Evolutionary conservation across 73 alveolate species (phyloP).

Genomic region (Diophrys appendiculata): DNA sequence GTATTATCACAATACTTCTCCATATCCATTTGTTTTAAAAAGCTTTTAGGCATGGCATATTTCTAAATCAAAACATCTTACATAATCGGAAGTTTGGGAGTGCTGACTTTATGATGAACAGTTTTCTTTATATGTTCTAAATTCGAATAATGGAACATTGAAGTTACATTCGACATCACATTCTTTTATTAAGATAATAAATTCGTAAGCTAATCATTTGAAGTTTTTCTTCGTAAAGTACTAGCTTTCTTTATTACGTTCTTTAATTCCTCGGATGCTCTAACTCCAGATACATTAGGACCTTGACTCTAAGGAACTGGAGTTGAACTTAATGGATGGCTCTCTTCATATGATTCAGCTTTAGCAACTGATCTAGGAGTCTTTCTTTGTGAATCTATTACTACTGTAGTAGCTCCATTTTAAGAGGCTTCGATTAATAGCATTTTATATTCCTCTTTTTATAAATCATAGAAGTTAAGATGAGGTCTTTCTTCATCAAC

Average conservation of each 20-base stretch:
- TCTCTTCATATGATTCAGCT: too few relatives aligned
- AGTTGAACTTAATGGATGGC: too few relatives aligned
- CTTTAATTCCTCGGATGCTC: neutral
- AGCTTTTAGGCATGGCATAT: constrained; percentile 16
- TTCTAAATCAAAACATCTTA: neutral
- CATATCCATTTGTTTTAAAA: constrained; percentile 30
- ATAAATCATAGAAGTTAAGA: neutral
- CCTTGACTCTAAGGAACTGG: too few relatives aligned
- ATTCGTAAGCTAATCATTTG: constrained; percentile 12
- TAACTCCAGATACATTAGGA: neutral
- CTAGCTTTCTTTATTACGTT: neutral
- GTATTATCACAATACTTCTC: constrained; percentile 24
- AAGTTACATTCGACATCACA: constrained; percentile 23
- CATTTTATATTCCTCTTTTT: neutral
- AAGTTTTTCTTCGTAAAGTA: neutral
- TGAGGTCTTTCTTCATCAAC: neutral
- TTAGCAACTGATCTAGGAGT: neutral
- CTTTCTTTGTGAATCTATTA: neutral
- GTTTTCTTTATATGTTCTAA: constrained; percentile 26
- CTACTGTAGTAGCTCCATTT: neutral
- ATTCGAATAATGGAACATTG: constrained; percentile 37
- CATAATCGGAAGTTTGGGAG: constrained; percentile 24
- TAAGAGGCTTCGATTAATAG: neutral
- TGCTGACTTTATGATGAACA: constrained; percentile 21
- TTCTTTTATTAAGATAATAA: neutral